phyloP scores from a whole-genome alignment of 768 basidiomycete genomes.

The Russula earlei region DNA sequence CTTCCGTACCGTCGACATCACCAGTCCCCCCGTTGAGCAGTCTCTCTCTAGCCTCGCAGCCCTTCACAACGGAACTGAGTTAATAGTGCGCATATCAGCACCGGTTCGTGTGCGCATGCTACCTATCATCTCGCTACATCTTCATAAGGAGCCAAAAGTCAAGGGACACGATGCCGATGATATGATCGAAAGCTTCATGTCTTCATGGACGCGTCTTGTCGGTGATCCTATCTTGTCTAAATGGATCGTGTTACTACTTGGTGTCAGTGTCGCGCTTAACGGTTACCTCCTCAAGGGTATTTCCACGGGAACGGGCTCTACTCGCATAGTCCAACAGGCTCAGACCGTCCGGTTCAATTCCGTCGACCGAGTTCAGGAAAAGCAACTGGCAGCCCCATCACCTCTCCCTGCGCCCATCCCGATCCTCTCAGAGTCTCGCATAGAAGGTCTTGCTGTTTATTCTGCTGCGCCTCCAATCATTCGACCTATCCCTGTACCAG shows the following conservation, averaged over 20 bases:
- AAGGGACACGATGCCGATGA: constrained; percentile 31
- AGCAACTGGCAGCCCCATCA: neutral
- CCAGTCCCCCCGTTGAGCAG: constrained; percentile 47
- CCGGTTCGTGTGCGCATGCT: constrained; percentile 48
- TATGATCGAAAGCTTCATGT: constrained; percentile 78
- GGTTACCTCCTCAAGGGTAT: constrained; percentile 88
- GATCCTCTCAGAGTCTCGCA: neutral
- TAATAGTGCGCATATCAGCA: constrained; percentile 54
- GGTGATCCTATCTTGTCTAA: constrained; percentile 92
- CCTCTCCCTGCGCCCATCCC: constrained; percentile 7
- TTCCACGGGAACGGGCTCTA: constrained; percentile 39
- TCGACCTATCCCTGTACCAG: constrained; percentile 21
- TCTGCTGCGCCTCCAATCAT: constrained; percentile 17
- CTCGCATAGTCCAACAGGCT: constrained; percentile 21
- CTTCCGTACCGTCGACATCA: constrained; percentile 58
- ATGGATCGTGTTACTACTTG: constrained; percentile 87
- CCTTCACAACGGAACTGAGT: constrained; percentile 25
- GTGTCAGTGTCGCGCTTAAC: constrained; percentile 80
- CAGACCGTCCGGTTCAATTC: constrained; percentile 20
- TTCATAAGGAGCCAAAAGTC: constrained; percentile 19
- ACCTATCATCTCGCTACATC: constrained; percentile 19
- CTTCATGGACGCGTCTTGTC: constrained; percentile 80
- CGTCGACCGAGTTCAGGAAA: constrained; percentile 12
- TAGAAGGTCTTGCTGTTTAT: neutral
- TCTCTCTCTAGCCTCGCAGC: constrained; percentile 31